These are phyloP conservation scores for Wickerhamiella nectarea DNA, from an alignment of 805 yeast species.

Conservation along the genomic window DNA sequence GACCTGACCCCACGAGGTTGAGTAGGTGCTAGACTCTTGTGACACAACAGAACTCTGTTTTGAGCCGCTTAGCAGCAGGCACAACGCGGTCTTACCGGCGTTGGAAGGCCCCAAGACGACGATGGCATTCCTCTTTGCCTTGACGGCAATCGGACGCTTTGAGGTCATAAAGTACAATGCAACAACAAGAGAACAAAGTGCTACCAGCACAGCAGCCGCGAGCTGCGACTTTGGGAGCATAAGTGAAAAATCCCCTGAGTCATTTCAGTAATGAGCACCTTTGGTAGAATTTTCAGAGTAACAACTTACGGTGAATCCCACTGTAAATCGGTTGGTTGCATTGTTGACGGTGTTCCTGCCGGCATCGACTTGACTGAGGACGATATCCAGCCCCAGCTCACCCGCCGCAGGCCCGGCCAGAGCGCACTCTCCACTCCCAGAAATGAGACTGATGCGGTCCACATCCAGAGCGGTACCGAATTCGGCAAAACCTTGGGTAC, in stretches of 20 bases:
- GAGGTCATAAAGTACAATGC: not conserved
- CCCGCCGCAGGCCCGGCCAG: slow-evolving; percentile 97
- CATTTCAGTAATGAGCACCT: slow-evolving; percentile 44
- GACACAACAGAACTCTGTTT: slow-evolving; percentile 28
- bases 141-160: slow-evolving; percentile 2
- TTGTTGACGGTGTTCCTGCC: slow-evolving; percentile 97
- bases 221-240: not conserved
- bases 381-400: slow-evolving; percentile 89
- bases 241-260: not conserved
- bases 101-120: slow-evolving; percentile 51
- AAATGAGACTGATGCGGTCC: slow-evolving; percentile 85
- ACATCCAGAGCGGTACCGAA: slow-evolving; percentile 91
- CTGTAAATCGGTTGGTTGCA: slow-evolving; percentile 94
- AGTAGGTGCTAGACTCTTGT: slow-evolving; percentile 33
- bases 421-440: slow-evolving; percentile 84
- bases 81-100: slow-evolving; percentile 55
- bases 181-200: slow-evolving; percentile 10
- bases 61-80: slow-evolving; percentile 19
- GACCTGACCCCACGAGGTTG: slow-evolving; percentile 24
- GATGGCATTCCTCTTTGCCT: slow-evolving; percentile 37
- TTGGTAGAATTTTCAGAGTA: slow-evolving; percentile 53
- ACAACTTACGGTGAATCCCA: slow-evolving; percentile 98
- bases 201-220: slow-evolving; percentile 12
- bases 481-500: slow-evolving; percentile 83
- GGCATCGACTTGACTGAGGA: slow-evolving; percentile 72